These are phyloP conservation scores for Argentina anserina DNA, from an alignment of 306 rosid species.

Conservation along the genomic window DNA sequence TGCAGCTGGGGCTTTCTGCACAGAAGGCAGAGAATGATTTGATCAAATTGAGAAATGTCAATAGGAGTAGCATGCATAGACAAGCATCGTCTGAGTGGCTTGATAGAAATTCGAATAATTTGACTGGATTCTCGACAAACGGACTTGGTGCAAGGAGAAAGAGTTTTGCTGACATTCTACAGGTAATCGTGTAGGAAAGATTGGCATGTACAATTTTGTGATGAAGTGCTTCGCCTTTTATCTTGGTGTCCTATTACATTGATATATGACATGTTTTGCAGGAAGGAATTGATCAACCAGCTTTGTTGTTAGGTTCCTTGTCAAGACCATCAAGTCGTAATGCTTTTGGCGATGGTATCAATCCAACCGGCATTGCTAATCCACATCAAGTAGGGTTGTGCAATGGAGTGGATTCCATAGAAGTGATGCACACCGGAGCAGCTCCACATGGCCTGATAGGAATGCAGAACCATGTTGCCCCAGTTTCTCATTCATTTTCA, in stretches of 20 bases:
- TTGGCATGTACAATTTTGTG: slow-evolving; percentile 4
- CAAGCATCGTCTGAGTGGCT: slow-evolving; percentile 52
- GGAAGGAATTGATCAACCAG: slow-evolving; percentile 76
- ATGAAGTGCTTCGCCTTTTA: slow-evolving; percentile 14
- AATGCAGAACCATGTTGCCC: slow-evolving; percentile 50
- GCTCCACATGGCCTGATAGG: slow-evolving; percentile 48
- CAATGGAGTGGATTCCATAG: slow-evolving; percentile 51
- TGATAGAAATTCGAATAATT: slow-evolving; percentile 44
- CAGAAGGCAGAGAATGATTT: slow-evolving; percentile 62
- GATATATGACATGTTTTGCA: slow-evolving; percentile 40
- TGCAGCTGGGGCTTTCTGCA: slow-evolving; percentile 64
- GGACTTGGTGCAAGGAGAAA: slow-evolving; percentile 71
- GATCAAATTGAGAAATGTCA: slow-evolving; percentile 54
- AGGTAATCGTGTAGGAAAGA: slow-evolving; percentile 42
- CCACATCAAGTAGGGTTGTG: slow-evolving; percentile 29
- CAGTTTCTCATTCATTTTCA: slow-evolving; percentile 47
- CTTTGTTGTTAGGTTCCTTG: slow-evolving; percentile 52
- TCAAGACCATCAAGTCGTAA: slow-evolving; percentile 61
- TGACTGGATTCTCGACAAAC: slow-evolving; percentile 43
- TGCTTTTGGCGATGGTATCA: slow-evolving; percentile 59
- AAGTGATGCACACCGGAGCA: slow-evolving; percentile 53
- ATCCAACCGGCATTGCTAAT: slow-evolving; percentile 43
- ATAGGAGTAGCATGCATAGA: slow-evolving; percentile 49
- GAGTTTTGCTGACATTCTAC: slow-evolving; percentile 75
- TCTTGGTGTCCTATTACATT: slow-evolving; percentile 17